phyloP scores from a whole-genome alignment of 2,329 filamentous ascomycete genomes.

The Paramyrothecium roridum region DNA sequence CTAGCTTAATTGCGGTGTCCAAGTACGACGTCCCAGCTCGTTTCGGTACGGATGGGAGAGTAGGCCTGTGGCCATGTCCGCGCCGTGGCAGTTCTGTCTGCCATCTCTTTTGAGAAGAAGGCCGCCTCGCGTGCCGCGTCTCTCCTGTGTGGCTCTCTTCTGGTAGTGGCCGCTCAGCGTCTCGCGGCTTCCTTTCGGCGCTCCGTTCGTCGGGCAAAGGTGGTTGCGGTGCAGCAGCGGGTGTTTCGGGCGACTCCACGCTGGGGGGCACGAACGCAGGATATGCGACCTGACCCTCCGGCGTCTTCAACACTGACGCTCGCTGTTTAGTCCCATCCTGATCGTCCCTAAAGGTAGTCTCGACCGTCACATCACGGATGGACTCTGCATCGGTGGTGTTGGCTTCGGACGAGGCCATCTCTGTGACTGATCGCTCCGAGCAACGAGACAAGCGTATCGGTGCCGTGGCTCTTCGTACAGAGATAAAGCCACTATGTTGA shows the following conservation, averaged over 20 bases:
- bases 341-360: background rate
- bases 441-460: too few species aligned
- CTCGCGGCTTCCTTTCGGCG: background rate
- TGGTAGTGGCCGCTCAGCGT: conserved; percentile 1
- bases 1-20: conserved; percentile 15
- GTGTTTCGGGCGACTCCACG: background rate
- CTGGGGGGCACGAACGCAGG: conserved; percentile 2
- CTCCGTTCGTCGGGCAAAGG: background rate
- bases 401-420: background rate
- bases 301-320: background rate
- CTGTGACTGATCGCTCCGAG: background rate
- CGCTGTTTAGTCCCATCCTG: background rate
- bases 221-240: background rate
- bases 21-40: conserved; percentile 16
- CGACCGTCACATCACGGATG: background rate
- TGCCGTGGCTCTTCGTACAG: too few species aligned
- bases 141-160: background rate
- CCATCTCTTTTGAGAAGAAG: conserved; percentile 10
- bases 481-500: too few species aligned
- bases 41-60: conserved; percentile 13
- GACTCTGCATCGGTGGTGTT: background rate
- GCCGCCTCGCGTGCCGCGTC: background rate
- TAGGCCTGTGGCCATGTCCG: conserved; percentile 4
- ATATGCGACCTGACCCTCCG: conserved; percentile 4
- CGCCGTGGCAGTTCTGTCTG: conserved; percentile 13